Conservation (phyloP, 192 early-diverging fungal species). For the Kickxella alabastrina region DNA sequence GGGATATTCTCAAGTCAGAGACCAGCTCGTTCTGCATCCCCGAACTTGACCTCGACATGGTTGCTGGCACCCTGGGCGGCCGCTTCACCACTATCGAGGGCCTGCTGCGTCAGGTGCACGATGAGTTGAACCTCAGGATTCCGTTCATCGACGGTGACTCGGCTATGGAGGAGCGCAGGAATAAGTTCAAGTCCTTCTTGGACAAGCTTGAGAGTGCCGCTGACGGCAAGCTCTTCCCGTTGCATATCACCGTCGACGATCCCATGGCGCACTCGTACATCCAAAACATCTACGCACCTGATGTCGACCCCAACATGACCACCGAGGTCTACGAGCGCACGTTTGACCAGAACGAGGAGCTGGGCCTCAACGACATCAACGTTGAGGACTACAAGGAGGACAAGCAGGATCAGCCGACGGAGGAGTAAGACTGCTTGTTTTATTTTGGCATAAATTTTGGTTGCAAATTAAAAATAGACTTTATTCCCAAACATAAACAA, state of each 20-base stretch:
- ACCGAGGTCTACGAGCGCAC: conserved; percentile 80
- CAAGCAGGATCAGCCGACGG: background rate
- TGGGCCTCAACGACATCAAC: conserved; percentile 87
- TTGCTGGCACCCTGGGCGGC: conserved; percentile 86
- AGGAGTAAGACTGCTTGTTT: background rate
- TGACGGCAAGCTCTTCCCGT: conserved; percentile 52
- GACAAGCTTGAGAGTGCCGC: conserved; percentile 63
- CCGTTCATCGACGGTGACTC: conserved; percentile 77
- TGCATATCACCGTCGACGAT: conserved; percentile 84
- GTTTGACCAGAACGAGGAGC: conserved; percentile 82
- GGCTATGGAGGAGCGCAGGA: conserved; percentile 48
- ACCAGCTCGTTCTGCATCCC: conserved; percentile 87
- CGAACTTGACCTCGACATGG: conserved; percentile 83
- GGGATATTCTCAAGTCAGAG: conserved; percentile 94
- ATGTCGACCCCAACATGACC: conserved; percentile 91
- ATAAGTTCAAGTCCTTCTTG: conserved; percentile 66
- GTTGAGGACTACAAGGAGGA: conserved; percentile 62
- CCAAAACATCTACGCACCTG: conserved; percentile 92
- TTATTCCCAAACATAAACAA: no score
- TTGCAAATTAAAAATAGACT: no score
- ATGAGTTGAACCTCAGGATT: conserved; percentile 67
- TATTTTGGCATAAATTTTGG: no score
- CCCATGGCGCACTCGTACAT: conserved; percentile 87
- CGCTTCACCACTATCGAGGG: conserved; percentile 96
- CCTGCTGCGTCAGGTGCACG: conserved; percentile 80